phyloP scores from a whole-genome alignment of 2,329 filamentous ascomycete genomes.

The Talaromyces sp. region DNA sequence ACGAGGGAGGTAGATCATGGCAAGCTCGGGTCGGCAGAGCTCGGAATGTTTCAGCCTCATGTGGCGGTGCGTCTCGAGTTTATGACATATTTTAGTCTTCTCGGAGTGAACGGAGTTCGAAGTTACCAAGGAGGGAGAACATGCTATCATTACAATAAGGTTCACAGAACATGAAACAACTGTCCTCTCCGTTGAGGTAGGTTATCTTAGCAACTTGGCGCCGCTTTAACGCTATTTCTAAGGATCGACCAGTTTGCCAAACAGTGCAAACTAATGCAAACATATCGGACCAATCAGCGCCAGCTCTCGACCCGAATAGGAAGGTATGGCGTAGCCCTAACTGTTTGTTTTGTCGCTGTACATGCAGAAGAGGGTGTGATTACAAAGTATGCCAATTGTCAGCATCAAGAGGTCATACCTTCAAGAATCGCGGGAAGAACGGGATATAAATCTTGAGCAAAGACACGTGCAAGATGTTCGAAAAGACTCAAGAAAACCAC shows the following conservation, averaged over 20 bases:
- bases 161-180: too few species aligned
- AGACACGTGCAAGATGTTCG: too few species aligned
- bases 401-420: not conserved
- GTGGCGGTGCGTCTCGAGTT: not conserved
- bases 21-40: constrained; percentile 1
- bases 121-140: too few species aligned
- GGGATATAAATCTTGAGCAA: not conserved
- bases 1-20: not conserved
- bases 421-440: not conserved
- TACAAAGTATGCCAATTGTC: not conserved
- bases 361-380: not conserved
- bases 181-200: not conserved
- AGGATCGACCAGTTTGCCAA: not conserved
- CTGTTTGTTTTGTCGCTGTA: not conserved
- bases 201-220: not conserved
- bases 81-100: not conserved
- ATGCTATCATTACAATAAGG: too few species aligned
- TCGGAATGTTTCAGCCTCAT: constrained; percentile 10
- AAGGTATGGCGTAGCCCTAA: not conserved
- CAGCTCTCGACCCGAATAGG: not conserved
- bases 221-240: not conserved
- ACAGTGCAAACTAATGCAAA: not conserved
- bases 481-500: too few species aligned
- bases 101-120: too few species aligned
- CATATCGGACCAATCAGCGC: not conserved